Conservation (phyloP, 2,329 filamentous ascomycete genomes). For the Aspergillus carbonarius region DNA sequence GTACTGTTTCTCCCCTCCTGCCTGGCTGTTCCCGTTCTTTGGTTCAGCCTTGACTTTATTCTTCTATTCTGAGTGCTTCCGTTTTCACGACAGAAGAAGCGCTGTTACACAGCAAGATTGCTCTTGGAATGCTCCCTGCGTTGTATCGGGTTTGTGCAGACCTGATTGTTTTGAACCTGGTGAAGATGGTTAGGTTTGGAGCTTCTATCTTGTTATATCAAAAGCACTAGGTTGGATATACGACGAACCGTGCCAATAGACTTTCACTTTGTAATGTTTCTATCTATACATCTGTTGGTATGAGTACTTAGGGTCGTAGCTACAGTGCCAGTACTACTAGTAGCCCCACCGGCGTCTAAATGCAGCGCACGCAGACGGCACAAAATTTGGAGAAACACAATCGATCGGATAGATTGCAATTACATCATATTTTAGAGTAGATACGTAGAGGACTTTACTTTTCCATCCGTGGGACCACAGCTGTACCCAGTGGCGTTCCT, state of each 20-base stretch:
- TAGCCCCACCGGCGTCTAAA: no score
- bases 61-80: background rate
- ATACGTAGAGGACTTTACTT: no score
- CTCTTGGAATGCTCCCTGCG: background rate
- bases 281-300: no score
- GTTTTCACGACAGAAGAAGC: background rate
- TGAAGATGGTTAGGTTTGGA: background rate
- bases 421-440: no score
- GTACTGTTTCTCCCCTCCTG: slow-evolving; percentile 2
- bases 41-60: background rate
- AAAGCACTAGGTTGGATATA: background rate
- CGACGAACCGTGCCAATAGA: background rate
- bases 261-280: background rate
- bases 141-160: background rate
- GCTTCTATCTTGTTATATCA: background rate
- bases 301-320: no score
- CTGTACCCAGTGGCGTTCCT: no score
- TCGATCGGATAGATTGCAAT: no score
- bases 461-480: no score
- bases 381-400: no score
- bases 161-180: background rate
- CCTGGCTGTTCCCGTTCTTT: background rate
- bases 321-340: no score
- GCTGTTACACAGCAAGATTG: background rate
- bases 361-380: no score